Evolutionary conservation across 768 basidiomycete genomes (phyloP).

Genomic region (Hirschioporus abietinus): DNA sequence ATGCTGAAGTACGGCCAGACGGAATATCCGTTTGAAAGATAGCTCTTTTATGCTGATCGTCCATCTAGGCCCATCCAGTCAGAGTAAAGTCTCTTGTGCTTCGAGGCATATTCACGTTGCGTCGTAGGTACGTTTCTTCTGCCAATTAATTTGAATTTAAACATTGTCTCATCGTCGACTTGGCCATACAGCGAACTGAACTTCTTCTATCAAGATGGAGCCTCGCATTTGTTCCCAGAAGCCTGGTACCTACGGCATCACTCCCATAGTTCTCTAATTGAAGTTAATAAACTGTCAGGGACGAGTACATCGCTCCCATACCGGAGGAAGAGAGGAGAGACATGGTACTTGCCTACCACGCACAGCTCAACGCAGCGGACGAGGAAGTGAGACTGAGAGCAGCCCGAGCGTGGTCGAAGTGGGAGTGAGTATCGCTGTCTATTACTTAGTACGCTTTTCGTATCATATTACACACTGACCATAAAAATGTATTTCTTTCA

Average conservation of each 20-base stretch:
- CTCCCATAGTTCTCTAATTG: background rate
- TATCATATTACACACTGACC: constrained; percentile 4
- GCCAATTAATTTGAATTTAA: background rate
- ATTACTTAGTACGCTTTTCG: background rate
- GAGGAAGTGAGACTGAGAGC: constrained; percentile 59
- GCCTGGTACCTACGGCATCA: too few relatives aligned
- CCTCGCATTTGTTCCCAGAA: constrained; percentile 80
- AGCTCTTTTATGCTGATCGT: background rate
- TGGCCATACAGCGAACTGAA: constrained; percentile 55
- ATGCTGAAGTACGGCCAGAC: constrained; percentile 58
- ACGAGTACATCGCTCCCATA: constrained; percentile 75
- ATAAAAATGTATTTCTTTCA: constrained; percentile 22
- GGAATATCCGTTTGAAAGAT: background rate
- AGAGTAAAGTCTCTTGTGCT: constrained; percentile 59
- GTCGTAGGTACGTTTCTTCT: constrained; percentile 50
- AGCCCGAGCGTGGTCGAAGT: constrained; percentile 84
- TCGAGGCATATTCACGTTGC: constrained; percentile 85
- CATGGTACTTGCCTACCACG: constrained; percentile 80
- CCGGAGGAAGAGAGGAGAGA: constrained; percentile 77
- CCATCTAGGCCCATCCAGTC: constrained; percentile 65
- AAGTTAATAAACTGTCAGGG: constrained; percentile 42
- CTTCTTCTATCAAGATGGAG: constrained; percentile 90
- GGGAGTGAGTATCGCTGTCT: constrained; percentile 62
- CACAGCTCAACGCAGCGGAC: constrained; percentile 68
- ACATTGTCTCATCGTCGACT: background rate